Evolutionary conservation across 2,329 filamentous ascomycete genomes (phyloP).

Genomic region (Colletotrichum cereale): DNA sequence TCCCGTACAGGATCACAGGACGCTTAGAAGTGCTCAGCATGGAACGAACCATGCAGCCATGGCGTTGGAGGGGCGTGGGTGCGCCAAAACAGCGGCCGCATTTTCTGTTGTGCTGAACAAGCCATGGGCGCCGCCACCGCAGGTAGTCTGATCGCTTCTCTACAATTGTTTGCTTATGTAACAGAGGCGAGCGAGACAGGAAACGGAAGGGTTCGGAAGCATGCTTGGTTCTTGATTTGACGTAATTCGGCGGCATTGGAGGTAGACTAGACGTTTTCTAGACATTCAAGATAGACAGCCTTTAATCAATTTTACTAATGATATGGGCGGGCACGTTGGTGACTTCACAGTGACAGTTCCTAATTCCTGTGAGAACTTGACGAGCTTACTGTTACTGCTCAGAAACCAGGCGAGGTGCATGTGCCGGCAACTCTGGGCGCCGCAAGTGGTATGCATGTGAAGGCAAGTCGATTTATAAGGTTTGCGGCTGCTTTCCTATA

Average conservation of each 20-base stretch:
- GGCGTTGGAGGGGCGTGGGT: not conserved
- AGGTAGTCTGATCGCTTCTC: not conserved
- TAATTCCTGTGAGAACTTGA: not conserved
- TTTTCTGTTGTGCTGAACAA: not conserved
- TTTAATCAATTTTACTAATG: no score
- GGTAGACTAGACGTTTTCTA: not conserved
- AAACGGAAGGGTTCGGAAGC: not conserved
- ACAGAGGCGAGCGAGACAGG: not conserved
- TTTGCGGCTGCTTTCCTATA: not conserved
- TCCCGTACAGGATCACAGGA: not conserved
- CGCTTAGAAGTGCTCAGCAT: not conserved
- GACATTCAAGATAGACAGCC: not conserved
- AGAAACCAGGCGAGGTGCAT: not conserved
- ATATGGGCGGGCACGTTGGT: no score
- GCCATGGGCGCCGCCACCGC: no score
- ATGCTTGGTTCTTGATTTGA: not conserved
- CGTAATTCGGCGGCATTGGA: not conserved
- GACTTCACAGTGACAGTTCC: not conserved
- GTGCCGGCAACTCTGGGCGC: not conserved
- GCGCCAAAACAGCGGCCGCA: not conserved
- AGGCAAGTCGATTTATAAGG: not conserved
- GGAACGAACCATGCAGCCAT: not conserved
- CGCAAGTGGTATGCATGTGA: rapidly evolving
- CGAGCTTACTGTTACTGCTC: not conserved
- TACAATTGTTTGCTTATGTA: not conserved